These are phyloP conservation scores for Eustoma russellianum DNA, from an alignment of 257 asterid species.

Conservation along the genomic window DNA sequence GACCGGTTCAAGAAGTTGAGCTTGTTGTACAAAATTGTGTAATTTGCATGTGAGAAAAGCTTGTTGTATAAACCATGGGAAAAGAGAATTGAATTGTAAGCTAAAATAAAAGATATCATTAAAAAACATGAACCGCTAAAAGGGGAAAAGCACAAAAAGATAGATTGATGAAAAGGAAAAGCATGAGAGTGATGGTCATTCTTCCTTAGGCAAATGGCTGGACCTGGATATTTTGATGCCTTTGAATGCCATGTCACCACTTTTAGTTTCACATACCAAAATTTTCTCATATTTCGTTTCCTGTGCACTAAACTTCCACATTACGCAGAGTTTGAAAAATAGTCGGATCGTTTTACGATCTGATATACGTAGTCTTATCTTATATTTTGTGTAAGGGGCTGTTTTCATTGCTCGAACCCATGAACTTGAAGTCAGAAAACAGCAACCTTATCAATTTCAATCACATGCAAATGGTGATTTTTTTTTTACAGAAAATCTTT, in stretches of 20 bases:
- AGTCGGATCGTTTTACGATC: no score
- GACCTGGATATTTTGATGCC: slow-evolving; percentile 6
- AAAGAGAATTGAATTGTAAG: slow-evolving; percentile 1
- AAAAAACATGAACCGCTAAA: slow-evolving; percentile 31
- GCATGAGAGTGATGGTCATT: slow-evolving; percentile 2
- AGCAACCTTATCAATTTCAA: no score
- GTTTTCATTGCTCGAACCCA: no score
- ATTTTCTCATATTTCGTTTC: no score
- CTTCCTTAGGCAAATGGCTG: not conserved
- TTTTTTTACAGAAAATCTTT: no score
- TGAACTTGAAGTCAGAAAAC: no score
- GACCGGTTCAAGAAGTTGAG: not conserved
- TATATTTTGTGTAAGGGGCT: no score
- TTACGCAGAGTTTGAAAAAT: no score
- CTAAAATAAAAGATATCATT: slow-evolving; percentile 4
- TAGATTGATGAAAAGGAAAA: slow-evolving; percentile 57
- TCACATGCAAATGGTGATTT: slow-evolving; percentile 3
- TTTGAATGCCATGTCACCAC: slow-evolving; percentile 11
- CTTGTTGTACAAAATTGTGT: not conserved
- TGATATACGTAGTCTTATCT: no score
- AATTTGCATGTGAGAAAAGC: not conserved
- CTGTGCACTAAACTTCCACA: no score
- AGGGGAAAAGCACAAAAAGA: slow-evolving; percentile 64
- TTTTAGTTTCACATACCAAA: slow-evolving; percentile 31
- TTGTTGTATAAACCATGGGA: not conserved